Conservation (phyloP, 23 red algal genomes). For the Pyropia haitanensis region DNA sequence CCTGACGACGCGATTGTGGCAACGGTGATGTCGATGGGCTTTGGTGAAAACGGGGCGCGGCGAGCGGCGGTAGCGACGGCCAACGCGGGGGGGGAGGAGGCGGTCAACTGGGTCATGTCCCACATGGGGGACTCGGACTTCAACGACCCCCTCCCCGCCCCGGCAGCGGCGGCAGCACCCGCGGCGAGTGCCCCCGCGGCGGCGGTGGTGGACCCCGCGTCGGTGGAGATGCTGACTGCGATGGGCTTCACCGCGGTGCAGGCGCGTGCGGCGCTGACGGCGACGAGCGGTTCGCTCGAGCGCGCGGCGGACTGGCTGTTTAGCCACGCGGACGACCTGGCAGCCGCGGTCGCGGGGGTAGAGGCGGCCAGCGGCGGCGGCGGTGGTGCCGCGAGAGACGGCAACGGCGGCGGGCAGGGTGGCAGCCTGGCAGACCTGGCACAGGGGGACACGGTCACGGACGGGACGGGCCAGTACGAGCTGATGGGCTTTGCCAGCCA, state of each 20-base stretch:
- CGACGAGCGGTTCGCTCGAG: conserved; percentile 43
- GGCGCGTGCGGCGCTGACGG: conserved; percentile 51
- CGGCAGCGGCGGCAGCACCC: background rate
- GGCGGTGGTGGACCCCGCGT: conserved; percentile 4
- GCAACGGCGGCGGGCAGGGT: background rate
- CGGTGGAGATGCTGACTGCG: conserved; percentile 16
- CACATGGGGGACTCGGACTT: conserved; percentile 79
- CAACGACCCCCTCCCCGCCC: conserved; percentile 39
- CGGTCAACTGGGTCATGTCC: conserved; percentile 66
- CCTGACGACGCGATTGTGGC: conserved; percentile 52
- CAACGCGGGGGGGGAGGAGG: conserved; percentile 47
- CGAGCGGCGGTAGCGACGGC: conserved; percentile 56
- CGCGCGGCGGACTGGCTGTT: conserved; percentile 91
- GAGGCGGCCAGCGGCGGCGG: background rate
- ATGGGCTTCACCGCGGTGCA: conserved; percentile 79
- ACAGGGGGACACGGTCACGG: background rate
- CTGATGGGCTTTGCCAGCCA: conserved; percentile 72
- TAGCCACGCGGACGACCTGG: conserved; percentile 36
- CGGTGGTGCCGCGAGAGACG: conserved; percentile 9
- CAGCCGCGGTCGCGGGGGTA: conserved; percentile 12
- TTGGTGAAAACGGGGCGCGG: conserved; percentile 66
- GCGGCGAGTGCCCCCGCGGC: conserved; percentile 2
- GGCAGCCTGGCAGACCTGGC: conserved; percentile 1
- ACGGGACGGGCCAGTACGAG: conserved; percentile 64
- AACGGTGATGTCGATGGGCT: conserved; percentile 62